Evolutionary conservation across 306 rosid species (phyloP).

Genomic region (Malus sieversii): DNA sequence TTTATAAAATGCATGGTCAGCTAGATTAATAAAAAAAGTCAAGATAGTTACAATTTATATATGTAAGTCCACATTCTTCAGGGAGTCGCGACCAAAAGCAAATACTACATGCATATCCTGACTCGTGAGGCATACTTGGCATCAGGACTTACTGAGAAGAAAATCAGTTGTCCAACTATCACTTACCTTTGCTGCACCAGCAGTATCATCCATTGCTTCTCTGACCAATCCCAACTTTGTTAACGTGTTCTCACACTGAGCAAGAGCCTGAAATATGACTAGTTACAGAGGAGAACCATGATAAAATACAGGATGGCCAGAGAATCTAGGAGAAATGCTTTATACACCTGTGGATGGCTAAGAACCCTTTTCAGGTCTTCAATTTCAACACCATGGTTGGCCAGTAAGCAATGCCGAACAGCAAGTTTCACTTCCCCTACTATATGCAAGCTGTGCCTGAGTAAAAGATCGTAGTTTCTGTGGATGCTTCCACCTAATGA

Average conservation of each 20-base stretch:
- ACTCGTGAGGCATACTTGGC: background rate
- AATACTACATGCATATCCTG: background rate
- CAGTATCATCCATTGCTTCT: constrained; percentile 92
- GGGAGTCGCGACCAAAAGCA: background rate
- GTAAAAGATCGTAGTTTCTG: constrained; percentile 91
- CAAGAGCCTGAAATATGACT: constrained; percentile 72
- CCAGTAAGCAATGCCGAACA: constrained; percentile 84
- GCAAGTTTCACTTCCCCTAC: constrained; percentile 95
- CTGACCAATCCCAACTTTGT: constrained; percentile 68
- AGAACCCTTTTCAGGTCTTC: constrained; percentile 74
- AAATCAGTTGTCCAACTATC: constrained; percentile 1
- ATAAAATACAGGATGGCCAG: background rate
- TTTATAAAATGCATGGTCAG: constrained; percentile 22
- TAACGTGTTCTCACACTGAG: constrained; percentile 93
- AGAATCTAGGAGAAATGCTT: constrained; percentile 4
- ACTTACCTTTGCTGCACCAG: constrained; percentile 92
- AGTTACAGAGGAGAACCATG: constrained; percentile 2
- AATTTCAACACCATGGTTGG: constrained; percentile 69
- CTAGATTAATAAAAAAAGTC: constrained; percentile 23
- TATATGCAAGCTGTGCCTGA: constrained; percentile 80
- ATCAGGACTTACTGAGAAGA: background rate
- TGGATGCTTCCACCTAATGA: constrained; percentile 98
- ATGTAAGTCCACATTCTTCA: background rate
- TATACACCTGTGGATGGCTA: constrained; percentile 85
- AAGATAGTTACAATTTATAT: background rate